Base-by-base conservation (phyloP, 768 basidiomycete species). In the Leucocoprinus sp. region DNA sequence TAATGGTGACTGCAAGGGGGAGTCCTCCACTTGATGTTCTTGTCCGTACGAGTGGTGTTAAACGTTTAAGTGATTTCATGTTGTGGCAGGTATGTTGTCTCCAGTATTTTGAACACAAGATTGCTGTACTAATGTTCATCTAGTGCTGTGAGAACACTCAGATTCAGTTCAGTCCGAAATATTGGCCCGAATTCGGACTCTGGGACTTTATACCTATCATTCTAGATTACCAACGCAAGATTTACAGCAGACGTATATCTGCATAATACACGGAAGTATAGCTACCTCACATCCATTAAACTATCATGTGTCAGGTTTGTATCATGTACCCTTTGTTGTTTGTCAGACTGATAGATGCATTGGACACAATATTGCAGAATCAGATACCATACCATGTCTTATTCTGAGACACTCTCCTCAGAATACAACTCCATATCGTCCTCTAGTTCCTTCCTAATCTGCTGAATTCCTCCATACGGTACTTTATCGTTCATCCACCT, bases 171-270 rank as follows among this genome's bases (percentile, higher is more conserved):
- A 74, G 80, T n/a, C 66, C 78, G 11, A 76, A 78, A 0, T 92
- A 83, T 56, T 99, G 96, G 96, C 96, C 96, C 0, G 84, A 93
- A 44, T 95, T 96, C 57, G 86, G 92, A 4, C 58, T 97, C 2
- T 70, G 76, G 45, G 88, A 98, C 53, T 78, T 99, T 54, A 61
- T 96, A 17, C 90, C 92, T 1, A 80, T 98, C 42, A 64, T 99
- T n/a, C 68, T 98, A 34, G 82, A 87, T 42, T 98, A 83, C 63
- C 95, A 99, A 60, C 76, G 78, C 37, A 86, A 84, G 60, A 62
- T 72, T 4, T 88, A 84, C 83, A 58, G 56, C 52, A 55, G 55
- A 27, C 44, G 50, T 31, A 48, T 48, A 48, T 48, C 46, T 3
- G 46, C 18, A 27, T 48, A 48, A n/a, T 11, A 14, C 8, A 14